Evolutionary conservation across 441 rosid genomes (phyloP).

Genomic region (Corymbia calophylla): DNA sequence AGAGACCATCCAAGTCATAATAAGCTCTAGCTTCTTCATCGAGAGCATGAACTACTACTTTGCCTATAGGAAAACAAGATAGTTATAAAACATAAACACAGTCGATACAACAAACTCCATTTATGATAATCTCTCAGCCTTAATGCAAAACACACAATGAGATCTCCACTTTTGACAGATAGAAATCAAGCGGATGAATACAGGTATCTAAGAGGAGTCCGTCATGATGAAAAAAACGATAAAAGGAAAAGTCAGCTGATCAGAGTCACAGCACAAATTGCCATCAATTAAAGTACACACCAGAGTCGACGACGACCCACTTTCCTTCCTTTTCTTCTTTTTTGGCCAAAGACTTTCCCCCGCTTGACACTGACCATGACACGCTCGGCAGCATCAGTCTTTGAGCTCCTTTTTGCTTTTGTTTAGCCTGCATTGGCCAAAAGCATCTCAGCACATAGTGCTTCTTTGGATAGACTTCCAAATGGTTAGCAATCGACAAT

Average conservation of each 20-base stretch:
- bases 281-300: slow-evolving; percentile 23
- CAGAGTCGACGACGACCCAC: slow-evolving; percentile 85
- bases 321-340: slow-evolving; percentile 73
- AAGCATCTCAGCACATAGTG: not conserved
- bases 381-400: slow-evolving; percentile 57
- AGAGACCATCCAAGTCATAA: slow-evolving; percentile 69
- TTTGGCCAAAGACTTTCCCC: not conserved
- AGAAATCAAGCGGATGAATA: not conserved
- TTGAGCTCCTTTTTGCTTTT: slow-evolving; percentile 67
- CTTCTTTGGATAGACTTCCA: not conserved
- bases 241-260: not conserved
- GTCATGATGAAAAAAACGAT: not conserved
- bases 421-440: slow-evolving; percentile 54
- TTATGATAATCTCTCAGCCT: not conserved
- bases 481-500: not conserved
- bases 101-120: not conserved
- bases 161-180: not conserved
- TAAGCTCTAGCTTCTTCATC: slow-evolving; percentile 93
- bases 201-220: not conserved
- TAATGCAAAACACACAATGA: not conserved
- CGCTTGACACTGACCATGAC: not conserved
- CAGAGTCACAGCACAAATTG: not conserved
- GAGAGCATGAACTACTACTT: slow-evolving; percentile 83
- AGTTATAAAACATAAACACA: not conserved
- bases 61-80: slow-evolving; percentile 34